Conservation (phyloP, 73 alveolate genomes). For the Paramecium pentaurelia region DNA sequence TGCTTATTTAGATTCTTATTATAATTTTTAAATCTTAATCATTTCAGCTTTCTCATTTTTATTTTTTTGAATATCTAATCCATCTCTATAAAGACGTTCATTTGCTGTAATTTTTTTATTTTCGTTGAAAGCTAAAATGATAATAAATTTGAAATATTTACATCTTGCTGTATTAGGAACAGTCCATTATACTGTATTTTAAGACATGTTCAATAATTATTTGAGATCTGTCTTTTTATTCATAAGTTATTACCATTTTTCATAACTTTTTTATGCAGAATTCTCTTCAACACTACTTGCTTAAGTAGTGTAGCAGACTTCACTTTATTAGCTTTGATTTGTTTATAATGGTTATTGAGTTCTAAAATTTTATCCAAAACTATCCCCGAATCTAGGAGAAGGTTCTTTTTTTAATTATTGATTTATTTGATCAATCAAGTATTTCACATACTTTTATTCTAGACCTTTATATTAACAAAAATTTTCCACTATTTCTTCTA, state of each 20-base stretch:
- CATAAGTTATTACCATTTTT: not conserved
- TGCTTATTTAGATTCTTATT: not conserved
- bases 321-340: not conserved
- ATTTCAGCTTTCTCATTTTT: not conserved
- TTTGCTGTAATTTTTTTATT: not conserved
- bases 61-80: not conserved
- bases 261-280: not conserved
- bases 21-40: not conserved
- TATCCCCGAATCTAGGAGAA: not conserved
- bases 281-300: constrained; percentile 15
- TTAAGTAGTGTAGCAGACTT: not conserved
- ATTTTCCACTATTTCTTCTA: not conserved
- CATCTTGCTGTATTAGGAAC: not conserved
- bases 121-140: not conserved
- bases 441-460: not conserved
- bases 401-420: constrained; percentile 14
- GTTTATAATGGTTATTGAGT: not conserved
- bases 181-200: not conserved
- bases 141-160: not conserved
- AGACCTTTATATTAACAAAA: not conserved
- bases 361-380: not conserved
- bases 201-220: not conserved
- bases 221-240: not conserved
- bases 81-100: constrained; percentile 29
- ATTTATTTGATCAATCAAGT: not conserved